Base-by-base conservation (phyloP, 2,329 filamentous ascomycete species). In the Diaporthe helianthi region DNA sequence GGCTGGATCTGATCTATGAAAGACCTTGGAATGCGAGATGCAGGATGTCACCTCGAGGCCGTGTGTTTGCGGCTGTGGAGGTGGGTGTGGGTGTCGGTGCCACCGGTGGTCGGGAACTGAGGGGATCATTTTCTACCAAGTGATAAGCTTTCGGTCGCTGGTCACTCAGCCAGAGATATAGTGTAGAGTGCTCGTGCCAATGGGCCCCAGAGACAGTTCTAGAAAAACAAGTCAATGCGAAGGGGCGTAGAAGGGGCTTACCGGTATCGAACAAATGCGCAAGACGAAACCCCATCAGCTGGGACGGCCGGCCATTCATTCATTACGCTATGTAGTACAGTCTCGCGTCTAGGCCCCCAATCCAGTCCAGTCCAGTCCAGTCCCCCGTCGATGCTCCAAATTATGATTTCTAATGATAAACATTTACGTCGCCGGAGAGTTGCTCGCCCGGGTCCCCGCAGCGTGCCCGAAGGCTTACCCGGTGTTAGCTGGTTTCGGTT, bases 81-180 rank as follows among this genome's bases (percentile, higher is more conserved):
- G 9, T 24, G n/a, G n/a, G 44, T 12, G 44, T 47, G 36, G 26
- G 36, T 3, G 17, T 24, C 33, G 0, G 31, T 24, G 53, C n/a
- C n/a, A n/a, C n/a, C n/a, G n/a, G n/a, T 31, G 44, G 44, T 49
- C 44, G 58, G 58, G 58, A 49, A 33, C 19, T 63, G 44, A 44
- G 58, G 29, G 58, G 17, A n/a, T n/a, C n/a, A n/a, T n/a, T 63
- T 49, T 36, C 4, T 44, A 22, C 44, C 9, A 12, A 12, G 36
- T 33, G 44, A 63, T 26, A 63, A 63, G 58, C 58, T 63, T 63
- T 63, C 58, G 49, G 58, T 36, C 58, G 41, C 26, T 47, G 44
- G 58, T 26, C 41, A 47, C 58, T 47, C 19, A 33, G 26, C 58
- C 41, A 47, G 55, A 38, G 36, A 15, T 15, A 38, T 38, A 38